Evolutionary conservation across 2,329 filamentous ascomycete species (phyloP).

Genomic region (Capronia americana): DNA sequence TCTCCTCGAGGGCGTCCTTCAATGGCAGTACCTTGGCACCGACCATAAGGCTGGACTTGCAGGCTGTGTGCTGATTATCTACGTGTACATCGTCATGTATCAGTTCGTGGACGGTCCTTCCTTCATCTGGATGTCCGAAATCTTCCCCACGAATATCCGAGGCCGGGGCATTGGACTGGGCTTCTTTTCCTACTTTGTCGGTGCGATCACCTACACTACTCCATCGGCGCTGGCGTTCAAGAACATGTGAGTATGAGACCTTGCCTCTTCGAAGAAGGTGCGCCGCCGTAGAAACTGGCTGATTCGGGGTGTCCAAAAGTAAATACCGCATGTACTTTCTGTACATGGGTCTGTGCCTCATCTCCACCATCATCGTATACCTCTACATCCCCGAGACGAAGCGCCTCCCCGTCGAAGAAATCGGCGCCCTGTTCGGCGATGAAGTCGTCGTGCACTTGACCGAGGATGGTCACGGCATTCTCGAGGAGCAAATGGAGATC

Average conservation of each 20-base stretch:
- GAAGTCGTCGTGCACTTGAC: conserved; percentile 29
- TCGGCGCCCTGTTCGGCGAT: conserved; percentile 46
- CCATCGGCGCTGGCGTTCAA: conserved; percentile 20
- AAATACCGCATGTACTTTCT: conserved; percentile 40
- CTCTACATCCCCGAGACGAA: conserved; percentile 43
- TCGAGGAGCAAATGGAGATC: conserved; percentile 20
- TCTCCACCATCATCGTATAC: conserved; percentile 24
- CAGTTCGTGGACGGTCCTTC: conserved; percentile 50
- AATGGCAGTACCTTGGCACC: conserved; percentile 46
- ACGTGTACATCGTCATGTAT: conserved; percentile 49
- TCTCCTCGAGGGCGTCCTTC: conserved; percentile 48
- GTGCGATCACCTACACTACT: conserved; percentile 25
- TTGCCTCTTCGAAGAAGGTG: neutral
- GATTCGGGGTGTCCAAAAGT: conserved; percentile 5
- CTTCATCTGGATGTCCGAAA: conserved; percentile 45
- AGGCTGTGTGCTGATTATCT: conserved; percentile 50
- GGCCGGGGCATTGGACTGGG: conserved; percentile 29
- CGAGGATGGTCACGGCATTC: conserved; percentile 27
- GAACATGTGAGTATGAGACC: conserved; percentile 24
- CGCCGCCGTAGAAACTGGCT: neutral
- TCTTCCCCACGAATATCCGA: conserved; percentile 32
- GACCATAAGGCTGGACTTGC: conserved; percentile 44
- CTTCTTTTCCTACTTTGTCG: conserved; percentile 32
- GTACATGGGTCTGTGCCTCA: conserved; percentile 29
- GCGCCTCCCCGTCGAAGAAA: conserved; percentile 45